These are phyloP conservation scores for Crithidia mellificae DNA, from an alignment of 208 protist species.

Conservation along the genomic window DNA sequence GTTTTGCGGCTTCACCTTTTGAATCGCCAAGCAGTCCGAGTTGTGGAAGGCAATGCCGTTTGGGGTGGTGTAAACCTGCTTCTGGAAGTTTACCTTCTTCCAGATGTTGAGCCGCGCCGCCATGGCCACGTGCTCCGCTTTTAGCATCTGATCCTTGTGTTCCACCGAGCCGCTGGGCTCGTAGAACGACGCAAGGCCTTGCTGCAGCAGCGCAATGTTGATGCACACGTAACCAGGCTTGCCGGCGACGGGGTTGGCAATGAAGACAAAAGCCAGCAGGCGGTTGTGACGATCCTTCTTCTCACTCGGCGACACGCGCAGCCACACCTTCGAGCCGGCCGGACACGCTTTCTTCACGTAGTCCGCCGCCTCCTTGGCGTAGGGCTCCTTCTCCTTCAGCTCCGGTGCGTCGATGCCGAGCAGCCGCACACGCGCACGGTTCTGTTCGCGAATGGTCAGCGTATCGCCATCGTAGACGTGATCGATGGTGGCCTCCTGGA, in stretches of 20 bases:
- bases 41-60: conserved; percentile 61
- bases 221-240: conserved; percentile 44
- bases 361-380: conserved; percentile 47
- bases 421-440: conserved; percentile 46
- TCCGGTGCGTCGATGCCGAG: conserved; percentile 61
- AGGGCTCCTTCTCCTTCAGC: conserved; percentile 49
- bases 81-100: conserved; percentile 38
- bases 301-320: conserved; percentile 20
- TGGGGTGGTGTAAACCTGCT: conserved; percentile 35
- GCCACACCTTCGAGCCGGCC: conserved; percentile 28
- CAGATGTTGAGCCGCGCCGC: conserved; percentile 42
- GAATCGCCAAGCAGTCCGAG: conserved; percentile 27
- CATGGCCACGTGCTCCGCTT: conserved; percentile 31
- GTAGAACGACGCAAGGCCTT: conserved; percentile 53
- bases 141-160: conserved; percentile 32
- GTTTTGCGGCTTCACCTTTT: conserved; percentile 15
- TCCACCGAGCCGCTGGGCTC: conserved; percentile 24
- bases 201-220: conserved; percentile 54
- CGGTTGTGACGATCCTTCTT: conserved; percentile 46
- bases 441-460: conserved; percentile 46
- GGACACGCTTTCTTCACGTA: conserved; percentile 49
- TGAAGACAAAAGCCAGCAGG: conserved; percentile 49
- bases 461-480: conserved; percentile 76
- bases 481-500: conserved; percentile 41
- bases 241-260: conserved; percentile 24